Base-by-base conservation (phyloP, 2,329 filamentous ascomycete species). In the Fusarium armeniacum region DNA sequence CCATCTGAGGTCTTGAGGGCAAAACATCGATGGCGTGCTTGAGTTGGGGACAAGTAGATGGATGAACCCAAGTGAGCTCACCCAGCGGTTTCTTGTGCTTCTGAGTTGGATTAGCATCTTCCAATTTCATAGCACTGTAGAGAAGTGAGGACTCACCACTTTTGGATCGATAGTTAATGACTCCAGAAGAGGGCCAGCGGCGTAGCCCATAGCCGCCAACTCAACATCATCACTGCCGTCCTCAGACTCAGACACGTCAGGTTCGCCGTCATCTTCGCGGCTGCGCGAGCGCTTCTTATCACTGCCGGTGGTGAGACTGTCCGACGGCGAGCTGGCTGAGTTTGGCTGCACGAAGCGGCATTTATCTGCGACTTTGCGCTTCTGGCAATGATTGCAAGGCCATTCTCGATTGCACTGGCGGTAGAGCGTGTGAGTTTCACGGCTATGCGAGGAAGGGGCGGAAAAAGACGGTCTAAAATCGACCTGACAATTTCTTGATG, bases 301-400 rank as follows among this genome's bases (percentile, higher is more conserved):
- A 28, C 43, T 55, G 9, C 54, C 58, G 24, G 65, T 55, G 4
- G 56, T 33, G 4, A 70, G n/a, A 24, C 59, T 71, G 13, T 74
- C 75, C 5, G 69, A 67, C 6, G 57, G 58, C 32, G 57, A 58
- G 49, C 28, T 65, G 44, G 44, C 49, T n/a, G 62, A 4, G 81
- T 60, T 69, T 8, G 59, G 26, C 41, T 69, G 67, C 33, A 61
- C 56, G 66, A 80, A 81, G 57, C 72, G 71, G 63, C 79, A 81
- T 66, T 76, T 75, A 64, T 78, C 73, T 36, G 76, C 75, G 44
- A 80, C 77, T 40, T 80, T 79, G 71, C 79, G 78, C 58, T 79
- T 79, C 65, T 77, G 76, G 65, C 79, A 81, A 54, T 80, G 79
- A 44, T 79, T 78, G 66, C 79, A 81, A 8, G 79, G 79, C 78